These are phyloP conservation scores for Cladosporium velox DNA, from an alignment of 2,329 filamentous ascomycete species.

Conservation along the genomic window DNA sequence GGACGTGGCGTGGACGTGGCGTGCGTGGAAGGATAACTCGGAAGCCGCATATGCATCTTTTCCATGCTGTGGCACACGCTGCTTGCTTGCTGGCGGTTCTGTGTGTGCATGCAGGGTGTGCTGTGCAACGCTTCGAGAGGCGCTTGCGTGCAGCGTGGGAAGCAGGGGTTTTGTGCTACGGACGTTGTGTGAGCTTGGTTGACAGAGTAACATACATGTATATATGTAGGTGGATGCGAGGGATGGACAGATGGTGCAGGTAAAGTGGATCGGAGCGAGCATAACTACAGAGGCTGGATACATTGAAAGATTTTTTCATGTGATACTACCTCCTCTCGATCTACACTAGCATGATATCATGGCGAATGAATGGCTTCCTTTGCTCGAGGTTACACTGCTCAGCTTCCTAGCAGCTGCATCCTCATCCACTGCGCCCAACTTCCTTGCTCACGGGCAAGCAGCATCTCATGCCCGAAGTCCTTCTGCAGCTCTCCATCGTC, in stretches of 20 bases:
- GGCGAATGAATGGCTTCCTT: neutral
- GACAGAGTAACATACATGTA: neutral
- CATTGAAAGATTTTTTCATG: neutral
- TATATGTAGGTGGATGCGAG: neutral
- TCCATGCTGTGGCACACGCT: constrained; percentile 1
- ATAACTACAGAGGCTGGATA: neutral
- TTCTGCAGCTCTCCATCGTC: constrained; percentile 1
- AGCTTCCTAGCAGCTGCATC: neutral
- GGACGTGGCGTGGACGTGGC: neutral
- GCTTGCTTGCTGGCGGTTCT: neutral
- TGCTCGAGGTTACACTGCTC: neutral
- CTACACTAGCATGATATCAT: neutral
- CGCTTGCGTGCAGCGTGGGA: constrained; percentile 12
- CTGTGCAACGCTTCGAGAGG: constrained; percentile 18
- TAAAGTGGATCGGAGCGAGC: neutral
- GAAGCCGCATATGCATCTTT: neutral
- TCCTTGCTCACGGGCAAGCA: neutral
- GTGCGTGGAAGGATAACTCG: constrained; percentile 2
- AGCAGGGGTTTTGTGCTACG: constrained; percentile 4
- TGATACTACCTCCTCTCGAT: neutral
- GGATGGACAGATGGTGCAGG: neutral
- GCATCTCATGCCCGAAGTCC: constrained; percentile 11
- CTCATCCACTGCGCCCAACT: constrained; percentile 2
- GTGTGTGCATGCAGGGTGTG: neutral
- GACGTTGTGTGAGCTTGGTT: neutral